phyloP scores from a whole-genome alignment of 2,329 filamentous ascomycete genomes.

The Penicillium sp. region DNA sequence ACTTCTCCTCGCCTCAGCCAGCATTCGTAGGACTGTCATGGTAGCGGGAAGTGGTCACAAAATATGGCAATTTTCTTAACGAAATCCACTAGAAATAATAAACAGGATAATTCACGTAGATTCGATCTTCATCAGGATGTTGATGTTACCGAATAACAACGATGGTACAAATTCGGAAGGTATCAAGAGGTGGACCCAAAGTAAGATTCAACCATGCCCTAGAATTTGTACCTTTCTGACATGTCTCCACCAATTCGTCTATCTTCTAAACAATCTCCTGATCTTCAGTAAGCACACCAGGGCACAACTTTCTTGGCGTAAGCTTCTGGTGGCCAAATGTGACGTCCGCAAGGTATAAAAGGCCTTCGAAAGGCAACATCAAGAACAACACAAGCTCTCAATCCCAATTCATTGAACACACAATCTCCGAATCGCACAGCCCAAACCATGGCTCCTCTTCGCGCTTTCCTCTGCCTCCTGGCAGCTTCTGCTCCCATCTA shows the following conservation, averaged over 20 bases:
- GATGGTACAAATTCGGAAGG: neutral
- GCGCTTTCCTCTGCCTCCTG: constrained; percentile 13
- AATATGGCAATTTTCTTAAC: too few relatives aligned
- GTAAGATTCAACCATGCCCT: neutral
- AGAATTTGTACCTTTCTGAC: neutral
- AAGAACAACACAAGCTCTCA: neutral
- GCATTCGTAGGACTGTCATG: neutral
- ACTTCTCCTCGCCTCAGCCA: neutral
- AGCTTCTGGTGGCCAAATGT: neutral
- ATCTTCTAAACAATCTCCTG: neutral
- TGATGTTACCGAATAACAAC: too few relatives aligned
- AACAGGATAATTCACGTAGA: too few relatives aligned
- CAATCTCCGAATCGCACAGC: neutral
- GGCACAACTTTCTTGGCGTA: neutral
- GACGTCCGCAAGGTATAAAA: neutral
- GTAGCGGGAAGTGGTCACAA: too few relatives aligned
- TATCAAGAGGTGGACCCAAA: neutral
- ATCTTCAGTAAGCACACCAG: neutral
- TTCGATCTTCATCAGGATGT: too few relatives aligned
- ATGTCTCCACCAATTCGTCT: neutral
- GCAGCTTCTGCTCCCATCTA: constrained; percentile 12
- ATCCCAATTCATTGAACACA: neutral
- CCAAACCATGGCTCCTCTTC: constrained; percentile 12
- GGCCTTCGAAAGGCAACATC: neutral
- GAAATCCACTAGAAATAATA: too few relatives aligned